Evolutionary conservation across 2,329 filamentous ascomycete genomes (phyloP), one percentile per base, ranked within the genome.

Genomic region (Ophioceras dolichostomum): DNA sequence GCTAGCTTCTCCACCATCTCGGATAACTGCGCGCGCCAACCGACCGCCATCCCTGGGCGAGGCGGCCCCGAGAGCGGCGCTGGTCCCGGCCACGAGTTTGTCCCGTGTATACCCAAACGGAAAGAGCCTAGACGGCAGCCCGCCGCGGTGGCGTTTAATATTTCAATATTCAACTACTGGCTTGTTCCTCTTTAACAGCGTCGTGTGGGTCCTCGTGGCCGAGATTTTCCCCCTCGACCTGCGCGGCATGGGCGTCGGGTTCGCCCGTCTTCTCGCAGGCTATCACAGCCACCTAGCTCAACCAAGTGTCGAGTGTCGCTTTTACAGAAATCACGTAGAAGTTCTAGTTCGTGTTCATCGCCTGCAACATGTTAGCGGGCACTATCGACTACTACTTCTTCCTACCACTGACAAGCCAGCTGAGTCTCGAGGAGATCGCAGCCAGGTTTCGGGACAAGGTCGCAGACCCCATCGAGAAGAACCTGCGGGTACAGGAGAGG

Each of bases 191-290:
- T 55, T 57, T 45, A 59, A 57, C 45, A 50, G 47, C 10, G 48
- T 49, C 7, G 48, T 49, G 36, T 58, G 49, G 46, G 49, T 55
- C 1, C 42, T 57, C 2, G 47, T 49, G 59, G 49, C 55, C 37
- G 46, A 57, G 37, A 51, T 57, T 1, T 54, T 73, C 8, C 67
- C 68, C 0, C 65, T 63, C 20, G 69, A 68, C 4, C 71, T 77
- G 45, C 60, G 73, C 14, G 71, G 70, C 0, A 77, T 73, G 0
- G 74, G 73, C 0, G 73, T 76, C 42, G 71, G 70, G 59, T 65
- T 43, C 70, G 45, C n/a, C 52, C 2, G 47, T 54, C 3, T 53
- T 54, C 28, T 45, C 49, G 1, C 46, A 52, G 17, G 46, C 48
- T 3, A 37, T 55, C 16, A 54, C 54, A 2, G 47, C 48, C 9